Evolutionary conservation across 169 alveolate species (phyloP).

Genomic region (Cryptosporidium muris): DNA sequence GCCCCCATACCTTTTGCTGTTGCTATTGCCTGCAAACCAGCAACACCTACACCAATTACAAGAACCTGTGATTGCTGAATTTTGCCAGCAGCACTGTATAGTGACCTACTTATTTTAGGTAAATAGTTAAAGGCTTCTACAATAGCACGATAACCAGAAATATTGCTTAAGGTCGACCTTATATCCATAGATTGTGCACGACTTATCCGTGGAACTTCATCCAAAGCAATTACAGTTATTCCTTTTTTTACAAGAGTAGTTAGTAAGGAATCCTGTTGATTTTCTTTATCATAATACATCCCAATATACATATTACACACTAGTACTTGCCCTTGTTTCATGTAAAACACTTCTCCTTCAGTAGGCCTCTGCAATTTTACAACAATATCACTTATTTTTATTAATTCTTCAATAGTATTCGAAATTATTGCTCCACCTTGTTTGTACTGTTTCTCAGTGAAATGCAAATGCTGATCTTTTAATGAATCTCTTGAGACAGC

Average conservation of each 20-base stretch:
- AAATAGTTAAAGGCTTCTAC: conserved; percentile 77
- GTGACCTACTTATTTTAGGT: conserved; percentile 75
- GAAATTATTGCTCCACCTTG: conserved; percentile 76
- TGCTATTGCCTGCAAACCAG: conserved; percentile 82
- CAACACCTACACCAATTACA: conserved; percentile 84
- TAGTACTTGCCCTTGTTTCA: conserved; percentile 80
- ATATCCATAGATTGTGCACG: conserved; percentile 80
- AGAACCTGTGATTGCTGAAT: conserved; percentile 79
- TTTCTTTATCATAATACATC: conserved; percentile 75
- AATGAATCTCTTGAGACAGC: conserved; percentile 23
- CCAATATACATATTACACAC: conserved; percentile 81
- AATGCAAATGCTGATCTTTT: background rate
- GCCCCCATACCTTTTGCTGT: conserved; percentile 81
- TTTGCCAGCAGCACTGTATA: conserved; percentile 82
- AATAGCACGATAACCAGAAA: conserved; percentile 82
- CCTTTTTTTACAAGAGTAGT: conserved; percentile 57
- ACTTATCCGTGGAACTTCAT: conserved; percentile 79
- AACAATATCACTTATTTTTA: conserved; percentile 77
- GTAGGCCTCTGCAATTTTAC: conserved; percentile 82
- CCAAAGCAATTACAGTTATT: conserved; percentile 78
- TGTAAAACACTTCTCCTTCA: conserved; percentile 72
- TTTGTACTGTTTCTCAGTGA: conserved; percentile 27
- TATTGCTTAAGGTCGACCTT: conserved; percentile 78
- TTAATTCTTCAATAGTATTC: conserved; percentile 72
- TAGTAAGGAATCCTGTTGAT: conserved; percentile 52